Conservation (phyloP, 345 rosid species). For the Dovyalis caffra region DNA sequence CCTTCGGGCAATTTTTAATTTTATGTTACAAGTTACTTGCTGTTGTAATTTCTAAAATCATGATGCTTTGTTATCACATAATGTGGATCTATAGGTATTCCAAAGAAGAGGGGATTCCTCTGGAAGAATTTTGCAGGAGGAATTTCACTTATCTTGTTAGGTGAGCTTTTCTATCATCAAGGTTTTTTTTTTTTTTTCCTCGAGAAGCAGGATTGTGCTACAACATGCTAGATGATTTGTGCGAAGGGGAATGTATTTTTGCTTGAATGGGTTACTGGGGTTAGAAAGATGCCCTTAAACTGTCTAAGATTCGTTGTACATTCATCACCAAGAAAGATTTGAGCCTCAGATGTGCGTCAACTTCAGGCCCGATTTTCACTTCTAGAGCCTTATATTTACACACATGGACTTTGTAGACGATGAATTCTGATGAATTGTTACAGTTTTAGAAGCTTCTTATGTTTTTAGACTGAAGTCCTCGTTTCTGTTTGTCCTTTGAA, state of each 20-base stretch:
- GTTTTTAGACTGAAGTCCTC: background rate
- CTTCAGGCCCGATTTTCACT: background rate
- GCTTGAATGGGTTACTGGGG: background rate
- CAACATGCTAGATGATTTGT: background rate
- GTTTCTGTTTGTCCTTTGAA: background rate
- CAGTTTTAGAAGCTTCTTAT: background rate
- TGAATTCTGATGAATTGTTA: background rate
- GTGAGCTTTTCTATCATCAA: conserved; percentile 32
- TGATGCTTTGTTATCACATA: background rate
- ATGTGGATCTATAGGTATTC: conserved; percentile 54
- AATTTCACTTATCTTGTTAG: conserved; percentile 83
- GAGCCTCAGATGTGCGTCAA: background rate
- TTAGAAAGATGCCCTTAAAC: background rate
- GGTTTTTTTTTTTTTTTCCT: background rate
- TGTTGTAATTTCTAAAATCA: background rate
- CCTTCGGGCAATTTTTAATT: background rate
- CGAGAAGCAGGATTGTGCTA: background rate
- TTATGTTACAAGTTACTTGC: background rate
- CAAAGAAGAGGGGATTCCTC: conserved; percentile 77
- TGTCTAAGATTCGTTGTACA: no score
- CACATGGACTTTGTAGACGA: no score
- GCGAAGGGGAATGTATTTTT: background rate
- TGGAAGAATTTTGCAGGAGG: conserved; percentile 46
- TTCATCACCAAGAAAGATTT: background rate
- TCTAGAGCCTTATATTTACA: background rate